Base-by-base conservation (phyloP, 352 stramenopile genomes). In the Pythium brassicae region DNA sequence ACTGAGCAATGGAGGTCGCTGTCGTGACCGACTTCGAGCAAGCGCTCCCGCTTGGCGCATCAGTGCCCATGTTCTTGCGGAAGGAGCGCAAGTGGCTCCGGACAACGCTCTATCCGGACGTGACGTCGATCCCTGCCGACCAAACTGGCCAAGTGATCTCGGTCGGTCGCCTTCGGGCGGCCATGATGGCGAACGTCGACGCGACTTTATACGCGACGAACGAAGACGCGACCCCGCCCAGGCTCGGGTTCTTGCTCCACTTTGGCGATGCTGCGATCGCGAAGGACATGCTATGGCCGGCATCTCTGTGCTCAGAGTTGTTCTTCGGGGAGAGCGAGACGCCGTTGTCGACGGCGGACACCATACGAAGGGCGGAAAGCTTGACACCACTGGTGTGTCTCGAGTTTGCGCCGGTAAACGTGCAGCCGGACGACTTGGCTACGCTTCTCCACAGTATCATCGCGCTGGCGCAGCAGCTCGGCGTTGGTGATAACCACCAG, bases 31-130 rank as follows among this genome's bases (percentile, higher is more conserved):
- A 35, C 29, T 4, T 35, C 29, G 29, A 10, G 4, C 29, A 35
- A 10, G 29, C 29, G 29, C 29, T 35, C 5, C 29, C 71, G 48
- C 25, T 35, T 35, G 29, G 29, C 29, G 5, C n/a, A n/a, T 35
- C 29, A 4, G 10, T 35, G 65, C n/a, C 70, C 49, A 43, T 97
- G 61, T 92, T 87, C 45, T 77, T 71, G 27, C 78, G 80, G 56
- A 97, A 97, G 25, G 85, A 86, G 55, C 83, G 95, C 39, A 74
- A 68, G 54, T 93, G 94, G 65, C 97, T 35, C 29, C 87, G 54
- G 97, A 95, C 87, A 96, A 50, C 44, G 44, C 22, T 17, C 29
- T 35, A 35, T 10, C 29, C 29, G 29, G 29, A 35, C 29, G 29
- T 10, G 29, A 35, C 29, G 5, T 35, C 29, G 5, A 35, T 35